Conservation (phyloP, 495 filamentous ascomycete species). For the Amphirosellinia nigrospora region DNA sequence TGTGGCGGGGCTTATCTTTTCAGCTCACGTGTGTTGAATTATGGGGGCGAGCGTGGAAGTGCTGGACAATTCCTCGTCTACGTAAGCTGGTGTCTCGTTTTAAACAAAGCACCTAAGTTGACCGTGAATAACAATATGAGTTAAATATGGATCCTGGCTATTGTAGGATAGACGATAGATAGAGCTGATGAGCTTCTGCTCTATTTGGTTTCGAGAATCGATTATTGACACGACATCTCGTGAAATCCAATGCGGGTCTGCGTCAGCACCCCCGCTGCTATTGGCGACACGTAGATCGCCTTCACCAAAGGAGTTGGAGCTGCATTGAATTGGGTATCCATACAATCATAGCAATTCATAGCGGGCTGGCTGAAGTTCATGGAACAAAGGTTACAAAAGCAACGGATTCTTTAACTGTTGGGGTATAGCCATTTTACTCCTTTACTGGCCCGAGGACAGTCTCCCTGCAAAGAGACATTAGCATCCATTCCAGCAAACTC, state of each 20-base stretch:
- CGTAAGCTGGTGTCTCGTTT: background rate
- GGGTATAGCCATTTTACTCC: slow-evolving; percentile 27
- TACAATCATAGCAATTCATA: slow-evolving; percentile 29
- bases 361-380: slow-evolving; percentile 23
- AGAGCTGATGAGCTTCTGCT: background rate
- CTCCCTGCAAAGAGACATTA: slow-evolving; percentile 21
- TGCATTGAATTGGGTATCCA: slow-evolving; percentile 25
- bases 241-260: background rate
- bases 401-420: slow-evolving; percentile 19
- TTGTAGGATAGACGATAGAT: background rate
- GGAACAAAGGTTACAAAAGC: slow-evolving; percentile 23
- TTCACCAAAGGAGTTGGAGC: background rate
- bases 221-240: background rate
- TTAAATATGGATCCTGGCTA: background rate
- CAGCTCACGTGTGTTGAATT: background rate
- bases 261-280: background rate
- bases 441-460: slow-evolving; percentile 25
- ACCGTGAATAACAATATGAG: slow-evolving; percentile 1
- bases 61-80: background rate
- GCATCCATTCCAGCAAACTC: background rate
- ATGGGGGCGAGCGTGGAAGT: background rate
- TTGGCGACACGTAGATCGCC: background rate
- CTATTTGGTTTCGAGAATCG: background rate
- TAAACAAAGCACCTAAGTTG: background rate
- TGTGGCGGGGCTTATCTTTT: background rate